Evolutionary conservation across 2,329 filamentous ascomycete species (phyloP), one percentile per base, ranked within the genome.

Genomic region (Diplodia sapinea): DNA sequence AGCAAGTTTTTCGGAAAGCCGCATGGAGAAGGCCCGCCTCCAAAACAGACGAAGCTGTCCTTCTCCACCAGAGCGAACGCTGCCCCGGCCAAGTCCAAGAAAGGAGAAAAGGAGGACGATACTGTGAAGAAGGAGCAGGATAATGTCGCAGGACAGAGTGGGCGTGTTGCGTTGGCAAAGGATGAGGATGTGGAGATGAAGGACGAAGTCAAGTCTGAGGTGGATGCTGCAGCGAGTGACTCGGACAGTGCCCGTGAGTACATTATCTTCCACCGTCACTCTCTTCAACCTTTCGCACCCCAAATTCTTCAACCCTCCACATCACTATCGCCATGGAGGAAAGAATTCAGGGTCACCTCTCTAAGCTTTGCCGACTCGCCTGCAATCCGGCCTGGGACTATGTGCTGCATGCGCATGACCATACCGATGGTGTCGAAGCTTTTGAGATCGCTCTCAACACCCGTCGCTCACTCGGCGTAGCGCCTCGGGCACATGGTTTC

Each of bases 1-100:
- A 98, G 94, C 70, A 95, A 94, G 77, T 97, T 97, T 82, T 96
- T 97, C 76, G 88, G 88, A 23, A 85, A 87, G 51, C 84, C 86
- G 31, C 87, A 87, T 73, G 89, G 88, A 62, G 78, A 84, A 5
- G 86, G 85, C 72, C 79, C 85, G 0, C 82, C 86, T 20, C 86
- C 88, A 13, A 84, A 86, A 47, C 93, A 97, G 78, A 90, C 91
- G 1, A 95, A 89, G 72, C 82, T 96, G 49, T 86, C 90, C 0
- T 96, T 96, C 75, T 88, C 88, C 43, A 88, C 87, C 11, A 79
- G 74, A 64, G 55, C 74, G 11, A 63, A 56, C 6, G 7, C 36
- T 17, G 26, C 51, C 2, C 8, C 47, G 11, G 50, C 57, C n/a
- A 54, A 67, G 49, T 63, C 66, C 1, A 29, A 33, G 12, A 26